A percentile compares a stretch with the other conserved stretches of the same genome.
Conservation (phyloP, 1,284 basidiomycete species). For the Leccinum fallax region DNA sequence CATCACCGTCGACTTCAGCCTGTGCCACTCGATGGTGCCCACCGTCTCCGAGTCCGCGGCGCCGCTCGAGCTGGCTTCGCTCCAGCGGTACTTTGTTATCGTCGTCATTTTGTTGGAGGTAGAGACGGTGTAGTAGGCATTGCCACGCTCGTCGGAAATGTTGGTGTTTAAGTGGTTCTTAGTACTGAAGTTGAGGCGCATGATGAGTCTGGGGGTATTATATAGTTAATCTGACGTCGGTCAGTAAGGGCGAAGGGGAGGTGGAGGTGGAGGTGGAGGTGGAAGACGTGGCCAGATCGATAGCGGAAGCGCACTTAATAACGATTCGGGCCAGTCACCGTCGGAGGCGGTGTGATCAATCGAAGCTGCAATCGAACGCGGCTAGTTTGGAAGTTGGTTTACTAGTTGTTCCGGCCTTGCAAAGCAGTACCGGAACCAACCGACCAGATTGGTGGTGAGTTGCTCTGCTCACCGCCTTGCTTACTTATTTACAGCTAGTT, state of each 20-base stretch:
- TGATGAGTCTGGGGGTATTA: not conserved
- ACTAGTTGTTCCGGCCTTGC: not conserved
- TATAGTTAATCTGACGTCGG: not conserved
- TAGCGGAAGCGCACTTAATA: not conserved
- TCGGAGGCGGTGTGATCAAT: not conserved
- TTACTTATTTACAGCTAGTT: not conserved
- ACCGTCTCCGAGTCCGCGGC: constrained; percentile 20
- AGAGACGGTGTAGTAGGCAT: constrained; percentile 25
- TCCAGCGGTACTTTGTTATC: constrained; percentile 29
- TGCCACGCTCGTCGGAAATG: constrained; percentile 27
- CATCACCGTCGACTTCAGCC: constrained; percentile 16
- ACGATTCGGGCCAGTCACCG: not conserved
- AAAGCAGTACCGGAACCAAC: not conserved
- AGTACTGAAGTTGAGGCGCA: constrained; percentile 26
- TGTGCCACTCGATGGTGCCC: constrained; percentile 34
- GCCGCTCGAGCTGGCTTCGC: constrained; percentile 1
- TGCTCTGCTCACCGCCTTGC: not conserved
- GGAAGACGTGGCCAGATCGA: not conserved
- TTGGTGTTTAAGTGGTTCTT: constrained; percentile 24
- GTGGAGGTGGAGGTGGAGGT: not conserved
- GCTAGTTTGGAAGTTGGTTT: not conserved
- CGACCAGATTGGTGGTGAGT: not conserved
- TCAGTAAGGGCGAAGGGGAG: not conserved
- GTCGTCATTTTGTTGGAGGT: constrained; percentile 30
- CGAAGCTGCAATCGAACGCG: not conserved